A percentile compares a stretch with the other conserved stretches of the same genome.
Evolutionary conservation across 176 grass and related monocot species (phyloP).

Genomic region (Oryza punctata): DNA sequence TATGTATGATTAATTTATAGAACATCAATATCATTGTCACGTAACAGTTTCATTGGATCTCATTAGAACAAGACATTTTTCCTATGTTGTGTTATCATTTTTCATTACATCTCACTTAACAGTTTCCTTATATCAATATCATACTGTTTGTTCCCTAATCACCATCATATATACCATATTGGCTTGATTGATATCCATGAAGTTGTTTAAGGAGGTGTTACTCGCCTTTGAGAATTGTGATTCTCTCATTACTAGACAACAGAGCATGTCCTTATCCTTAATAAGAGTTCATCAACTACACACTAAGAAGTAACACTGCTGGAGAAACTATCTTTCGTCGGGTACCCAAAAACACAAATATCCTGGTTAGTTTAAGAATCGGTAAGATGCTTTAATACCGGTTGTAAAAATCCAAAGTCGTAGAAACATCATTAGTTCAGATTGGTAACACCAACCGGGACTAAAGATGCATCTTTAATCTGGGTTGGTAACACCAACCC

Average conservation of each 20-base stretch:
- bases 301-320: no score
- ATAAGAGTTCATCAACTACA: not conserved
- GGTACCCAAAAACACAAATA: no score
- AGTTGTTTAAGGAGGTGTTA: constrained; percentile 37
- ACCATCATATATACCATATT: not conserved
- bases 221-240: not conserved
- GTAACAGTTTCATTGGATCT: not conserved
- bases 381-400: no score
- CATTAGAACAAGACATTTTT: constrained; percentile 17
- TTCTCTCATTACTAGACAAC: not conserved
- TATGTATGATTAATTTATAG: not conserved
- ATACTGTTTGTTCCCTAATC: constrained; percentile 21
- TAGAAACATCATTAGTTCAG: no score
- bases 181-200: not conserved
- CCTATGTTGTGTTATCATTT: not conserved
- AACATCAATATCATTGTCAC: not conserved
- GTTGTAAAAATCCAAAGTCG: no score
- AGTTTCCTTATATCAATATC: no score
- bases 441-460: no score
- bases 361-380: no score
- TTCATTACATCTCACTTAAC: no score
- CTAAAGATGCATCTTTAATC: no score
- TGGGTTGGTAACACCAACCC: no score
- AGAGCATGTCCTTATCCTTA: not conserved
- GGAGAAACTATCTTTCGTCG: no score